These are phyloP conservation scores for Ustilago lituana DNA, from an alignment of 1,284 basidiomycete genomes.

Conservation along the genomic window DNA sequence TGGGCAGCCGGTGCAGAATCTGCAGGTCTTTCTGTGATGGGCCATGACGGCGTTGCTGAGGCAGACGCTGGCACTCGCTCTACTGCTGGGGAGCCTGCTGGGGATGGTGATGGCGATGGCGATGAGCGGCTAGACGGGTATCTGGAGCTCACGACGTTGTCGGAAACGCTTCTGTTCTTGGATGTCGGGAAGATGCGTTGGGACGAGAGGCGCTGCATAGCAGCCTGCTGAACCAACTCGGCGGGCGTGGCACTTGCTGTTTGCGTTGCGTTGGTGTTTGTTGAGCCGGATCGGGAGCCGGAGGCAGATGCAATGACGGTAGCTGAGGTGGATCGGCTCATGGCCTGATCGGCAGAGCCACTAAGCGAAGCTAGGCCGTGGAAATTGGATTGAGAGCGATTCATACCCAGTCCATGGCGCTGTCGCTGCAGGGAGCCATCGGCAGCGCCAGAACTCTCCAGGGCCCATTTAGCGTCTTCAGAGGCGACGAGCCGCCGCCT, in stretches of 20 bases:
- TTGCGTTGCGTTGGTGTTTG: too few species aligned
- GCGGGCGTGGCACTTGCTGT: slow-evolving; percentile 8
- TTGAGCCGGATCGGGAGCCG: too few species aligned
- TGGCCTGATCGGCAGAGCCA: background rate
- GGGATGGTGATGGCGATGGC: background rate
- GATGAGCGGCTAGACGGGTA: slow-evolving; percentile 4
- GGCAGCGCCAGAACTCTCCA: background rate
- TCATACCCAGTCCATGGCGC: background rate
- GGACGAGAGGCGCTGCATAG: slow-evolving; percentile 42
- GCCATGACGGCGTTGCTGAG: background rate
- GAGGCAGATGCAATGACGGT: background rate
- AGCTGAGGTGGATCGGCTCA: slow-evolving; percentile 21
- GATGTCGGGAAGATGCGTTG: slow-evolving; percentile 21
- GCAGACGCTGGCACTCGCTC: background rate
- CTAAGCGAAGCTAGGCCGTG: slow-evolving; percentile 7
- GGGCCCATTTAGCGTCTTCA: slow-evolving; percentile 28
- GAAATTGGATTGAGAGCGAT: slow-evolving; percentile 27
- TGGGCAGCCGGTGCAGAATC: too few species aligned
- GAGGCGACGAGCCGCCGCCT: slow-evolving; percentile 35
- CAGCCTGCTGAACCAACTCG: slow-evolving; percentile 39
- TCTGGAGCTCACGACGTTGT: slow-evolving; percentile 7
- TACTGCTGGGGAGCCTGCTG: background rate
- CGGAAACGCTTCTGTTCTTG: slow-evolving; percentile 18
- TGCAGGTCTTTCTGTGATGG: background rate
- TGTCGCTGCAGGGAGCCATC: background rate